Evolutionary conservation across 768 basidiomycete genomes (phyloP), one percentile per base, ranked within the genome.

Genomic region (Mycena venus): DNA sequence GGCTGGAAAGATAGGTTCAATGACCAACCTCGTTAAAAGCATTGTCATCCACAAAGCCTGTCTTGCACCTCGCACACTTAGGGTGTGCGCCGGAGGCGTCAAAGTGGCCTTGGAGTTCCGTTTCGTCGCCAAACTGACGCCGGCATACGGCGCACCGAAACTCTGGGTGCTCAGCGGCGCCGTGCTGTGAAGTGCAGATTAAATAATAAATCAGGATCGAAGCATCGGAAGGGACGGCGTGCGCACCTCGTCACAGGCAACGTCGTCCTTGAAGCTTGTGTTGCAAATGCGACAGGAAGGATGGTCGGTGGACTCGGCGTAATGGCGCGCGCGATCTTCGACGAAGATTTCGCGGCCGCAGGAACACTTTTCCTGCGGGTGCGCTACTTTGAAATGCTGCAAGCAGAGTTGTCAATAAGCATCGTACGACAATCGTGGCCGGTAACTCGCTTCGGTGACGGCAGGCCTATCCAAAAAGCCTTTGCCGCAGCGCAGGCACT

Each of bases 1-100:
- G 15, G 27, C 19, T 31, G 3, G 12, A 17, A 17, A 12, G 8
- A 60, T 10, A 5, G 31, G 31, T 23, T 40, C 0, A 44, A 29
- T 4, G 0, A 38, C 25, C 29, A 70, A 88, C 88, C 59, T 84
- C 76, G 71, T 83, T 79, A 70, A 85, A 82, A 2, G 81, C 80
- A 53, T 81, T 81, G 29, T 83, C 78, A 68, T 87, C 85, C 55
- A 80, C 73, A 68, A 88, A 89, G 34, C 88, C 86, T 55, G 83
- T 62, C n/a, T 80, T 77, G 63, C 89, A 90, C 34, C 80, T 77
- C 29, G 78, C 72, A 68, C 90, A 90, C 65, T 84, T 86, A 3
- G 90, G 88, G 78, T 90, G 90, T 21, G 75, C 79, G 27, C 82
- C 79, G 21, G 89, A 88, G 14, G 82, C 80, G 23, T 72, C 79